Base-by-base conservation (phyloP, 257 asterid genomes). In the Linderniella brevidens region DNA sequence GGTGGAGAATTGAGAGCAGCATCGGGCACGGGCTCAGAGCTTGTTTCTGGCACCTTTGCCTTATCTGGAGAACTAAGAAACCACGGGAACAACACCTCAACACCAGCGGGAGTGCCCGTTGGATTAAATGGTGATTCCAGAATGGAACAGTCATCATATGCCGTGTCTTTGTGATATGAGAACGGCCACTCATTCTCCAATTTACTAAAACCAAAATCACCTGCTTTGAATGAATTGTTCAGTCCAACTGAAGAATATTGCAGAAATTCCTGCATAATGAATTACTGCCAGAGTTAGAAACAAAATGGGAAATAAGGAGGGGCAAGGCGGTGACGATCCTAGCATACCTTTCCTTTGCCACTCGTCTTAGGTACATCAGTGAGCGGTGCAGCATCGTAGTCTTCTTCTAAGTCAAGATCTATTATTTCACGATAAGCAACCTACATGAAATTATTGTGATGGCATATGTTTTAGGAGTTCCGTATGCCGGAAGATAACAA, bases 51-150 rank as follows among this genome's bases (percentile, higher is more conserved):
- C 51, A 65, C 46, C 61, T 59, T 67, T 39, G 46, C 46, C 42
- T 63, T 62, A 50, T 58, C 38, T 15, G 63, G 48, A 41, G 71
- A 58, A 51, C 49, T 48, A 8, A 56, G 53, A 50, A 78, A 65
- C 93, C 88, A 83, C 50, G 95, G 97, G 49, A 80, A 53, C 15
- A 79, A 61, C 13, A 68, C 82, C 83, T 83, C 95, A 37, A 80
- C 71, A 15, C 95, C 92, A 35, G 95, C 73, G 25, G 95, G 95
- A 48, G 78, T 73, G 61, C 72, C 88, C 78, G 76, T 68, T 56
- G 65, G 64, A 59, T 87, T 95, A 53, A 80, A 80, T 56, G 68
- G 78, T 10, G 93, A 65, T 57, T 76, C 74, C 64, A 73, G 49
- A 63, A 48, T 53, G 32, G 67, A 49, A 61, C 57, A 63, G 35